A percentile compares a stretch with the other conserved stretches of the same genome.
phyloP scores from a whole-genome alignment of 2,329 filamentous ascomycete species.

The Tolypocladium ophioglossoides region DNA sequence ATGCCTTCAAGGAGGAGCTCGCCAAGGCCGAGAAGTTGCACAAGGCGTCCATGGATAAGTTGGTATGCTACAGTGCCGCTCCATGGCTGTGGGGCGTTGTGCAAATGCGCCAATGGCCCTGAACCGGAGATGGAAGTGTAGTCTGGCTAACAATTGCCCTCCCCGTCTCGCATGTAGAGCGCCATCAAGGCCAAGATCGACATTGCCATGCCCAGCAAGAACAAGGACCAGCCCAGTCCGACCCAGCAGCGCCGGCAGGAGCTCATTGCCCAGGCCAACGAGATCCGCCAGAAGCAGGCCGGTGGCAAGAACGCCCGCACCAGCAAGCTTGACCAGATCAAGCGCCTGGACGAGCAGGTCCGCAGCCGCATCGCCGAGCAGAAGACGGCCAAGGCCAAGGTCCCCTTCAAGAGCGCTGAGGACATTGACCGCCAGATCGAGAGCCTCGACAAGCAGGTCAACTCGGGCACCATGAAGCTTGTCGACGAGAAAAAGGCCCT shows the following conservation, averaged over 20 bases:
- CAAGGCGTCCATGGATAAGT: slow-evolving; percentile 57
- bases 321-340: slow-evolving; percentile 79
- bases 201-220: slow-evolving; percentile 60
- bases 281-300: slow-evolving; percentile 80
- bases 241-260: slow-evolving; percentile 75
- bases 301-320: slow-evolving; percentile 74
- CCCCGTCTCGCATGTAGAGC: slow-evolving; percentile 48
- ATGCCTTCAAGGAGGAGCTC: slow-evolving; percentile 67
- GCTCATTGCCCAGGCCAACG: slow-evolving; percentile 68
- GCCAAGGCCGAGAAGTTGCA: slow-evolving; percentile 81
- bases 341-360: slow-evolving; percentile 80
- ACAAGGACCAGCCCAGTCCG: slow-evolving; percentile 71
- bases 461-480: slow-evolving; percentile 83
- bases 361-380: slow-evolving; percentile 78
- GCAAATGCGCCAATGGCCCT: background rate
- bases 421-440: slow-evolving; percentile 80
- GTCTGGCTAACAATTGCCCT: background rate
- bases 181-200: slow-evolving; percentile 84
- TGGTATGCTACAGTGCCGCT: slow-evolving; percentile 21
- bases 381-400: slow-evolving; percentile 71
- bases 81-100: background rate
- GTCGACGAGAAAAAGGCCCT: slow-evolving; percentile 97
- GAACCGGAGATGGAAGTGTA: background rate
- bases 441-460: slow-evolving; percentile 73
- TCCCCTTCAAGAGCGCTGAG: slow-evolving; percentile 77